Evolutionary conservation across 2,329 filamentous ascomycete species (phyloP).

Genomic region (Davidsoniella virescens): DNA sequence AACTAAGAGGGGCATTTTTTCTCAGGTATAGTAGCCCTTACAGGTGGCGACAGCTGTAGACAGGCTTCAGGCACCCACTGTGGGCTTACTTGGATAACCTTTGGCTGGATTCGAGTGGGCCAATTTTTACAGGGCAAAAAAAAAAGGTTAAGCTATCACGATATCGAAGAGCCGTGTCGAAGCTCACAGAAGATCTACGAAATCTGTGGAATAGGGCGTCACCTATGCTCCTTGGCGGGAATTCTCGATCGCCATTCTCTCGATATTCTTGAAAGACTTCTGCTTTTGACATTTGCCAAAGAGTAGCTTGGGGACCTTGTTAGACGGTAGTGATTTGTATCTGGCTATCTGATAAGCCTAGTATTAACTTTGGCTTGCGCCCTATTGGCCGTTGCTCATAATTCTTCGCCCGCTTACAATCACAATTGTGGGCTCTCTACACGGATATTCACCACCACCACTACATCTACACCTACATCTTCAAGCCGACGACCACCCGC

Average conservation of each 20-base stretch:
- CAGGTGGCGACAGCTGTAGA: conserved; percentile 4
- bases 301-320: not conserved
- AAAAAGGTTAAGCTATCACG: conserved; percentile 11
- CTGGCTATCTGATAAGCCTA: not conserved
- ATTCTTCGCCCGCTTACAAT: not conserved
- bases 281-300: no score
- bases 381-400: not conserved
- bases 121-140: not conserved
- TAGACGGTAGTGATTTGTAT: not conserved
- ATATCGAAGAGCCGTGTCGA: conserved; percentile 7
- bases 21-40: not conserved
- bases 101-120: not conserved
- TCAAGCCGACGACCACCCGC: conserved; percentile 14
- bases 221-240: no score
- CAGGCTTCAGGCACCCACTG: not conserved
- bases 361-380: not conserved
- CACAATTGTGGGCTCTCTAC: not conserved
- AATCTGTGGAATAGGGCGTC: not conserved
- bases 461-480: not conserved
- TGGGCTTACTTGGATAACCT: no score
- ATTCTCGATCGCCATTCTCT: not conserved
- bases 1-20: not conserved
- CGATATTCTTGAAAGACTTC: no score
- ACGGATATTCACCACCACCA: conserved; percentile 4
- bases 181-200: conserved; percentile 11